Percentiles rank a stretch among this genome's conserved stretches.
phyloP scores from a whole-genome alignment of 805 yeast genomes.

The Ogataea trehaloabstinens region DNA sequence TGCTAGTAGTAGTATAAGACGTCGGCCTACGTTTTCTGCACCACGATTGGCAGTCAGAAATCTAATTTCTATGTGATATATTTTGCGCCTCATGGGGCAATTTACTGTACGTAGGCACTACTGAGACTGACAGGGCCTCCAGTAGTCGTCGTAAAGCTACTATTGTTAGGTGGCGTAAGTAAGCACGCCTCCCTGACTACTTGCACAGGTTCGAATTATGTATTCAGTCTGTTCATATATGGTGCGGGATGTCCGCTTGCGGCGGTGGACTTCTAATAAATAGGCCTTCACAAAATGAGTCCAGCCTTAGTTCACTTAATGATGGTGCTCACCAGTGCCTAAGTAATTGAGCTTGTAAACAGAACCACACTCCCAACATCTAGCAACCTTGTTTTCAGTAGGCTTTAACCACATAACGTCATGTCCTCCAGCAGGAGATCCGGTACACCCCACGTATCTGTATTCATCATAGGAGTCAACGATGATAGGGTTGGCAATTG shows the following conservation, averaged over 20 bases:
- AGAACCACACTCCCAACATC: slow-evolving; percentile 99
- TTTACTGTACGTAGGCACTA: too few species aligned
- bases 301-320: slow-evolving; percentile 13
- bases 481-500: slow-evolving; percentile 82
- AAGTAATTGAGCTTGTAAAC: slow-evolving; percentile 86
- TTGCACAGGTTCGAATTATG: neutral
- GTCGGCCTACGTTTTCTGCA: too few species aligned
- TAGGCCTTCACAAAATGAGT: neutral
- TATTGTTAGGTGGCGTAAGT: neutral
- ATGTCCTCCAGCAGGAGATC: slow-evolving; percentile 92
- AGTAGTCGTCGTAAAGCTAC: too few species aligned
- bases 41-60: too few species aligned
- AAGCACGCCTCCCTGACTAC: neutral
- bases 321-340: slow-evolving; percentile 69
- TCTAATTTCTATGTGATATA: too few species aligned
- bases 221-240: slow-evolving; percentile 1
- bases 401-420: slow-evolving; percentile 90
- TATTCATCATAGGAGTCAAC: slow-evolving; percentile 88
- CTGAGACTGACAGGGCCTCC: too few species aligned
- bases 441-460: slow-evolving; percentile 97
- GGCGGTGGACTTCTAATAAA: slow-evolving; percentile 1
- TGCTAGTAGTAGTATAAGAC: too few species aligned
- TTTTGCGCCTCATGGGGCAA: too few species aligned
- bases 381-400: slow-evolving; percentile 73
- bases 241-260: neutral